Evolutionary conservation across 2,329 filamentous ascomycete species (phyloP).

Genomic region (Zarea fungicola): DNA sequence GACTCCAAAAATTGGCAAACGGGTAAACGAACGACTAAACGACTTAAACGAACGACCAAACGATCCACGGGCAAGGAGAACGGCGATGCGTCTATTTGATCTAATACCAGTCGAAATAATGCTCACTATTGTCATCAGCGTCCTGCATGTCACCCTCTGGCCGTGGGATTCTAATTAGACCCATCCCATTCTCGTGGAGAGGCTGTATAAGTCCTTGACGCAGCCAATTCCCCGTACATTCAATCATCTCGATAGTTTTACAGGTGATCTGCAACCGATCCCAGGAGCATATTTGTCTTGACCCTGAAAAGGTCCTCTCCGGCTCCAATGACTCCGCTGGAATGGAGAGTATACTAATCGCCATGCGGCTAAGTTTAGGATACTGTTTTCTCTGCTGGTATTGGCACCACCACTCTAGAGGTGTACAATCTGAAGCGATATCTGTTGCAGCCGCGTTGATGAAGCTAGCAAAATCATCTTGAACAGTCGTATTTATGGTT

Average conservation of each 20-base stretch:
- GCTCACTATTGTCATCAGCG: too few species aligned
- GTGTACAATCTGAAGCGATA: background rate
- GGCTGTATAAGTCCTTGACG: background rate
- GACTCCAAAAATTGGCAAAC: too few species aligned
- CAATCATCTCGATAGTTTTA: constrained; percentile 3
- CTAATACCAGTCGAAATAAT: too few species aligned
- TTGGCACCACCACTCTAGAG: constrained; percentile 4
- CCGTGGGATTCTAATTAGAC: too few species aligned
- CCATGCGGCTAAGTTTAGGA: background rate
- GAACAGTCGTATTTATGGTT: background rate
- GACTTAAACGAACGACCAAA: too few species aligned
- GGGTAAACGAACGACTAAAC: too few species aligned
- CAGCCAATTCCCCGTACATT: constrained; percentile 2
- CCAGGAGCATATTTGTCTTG: constrained; percentile 5
- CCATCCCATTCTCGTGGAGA: background rate
- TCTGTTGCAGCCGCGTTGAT: background rate
- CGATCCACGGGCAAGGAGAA: too few species aligned
- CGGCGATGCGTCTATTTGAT: too few species aligned
- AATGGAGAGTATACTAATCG: background rate
- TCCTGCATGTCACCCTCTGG: too few species aligned
- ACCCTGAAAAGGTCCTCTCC: constrained; percentile 1
- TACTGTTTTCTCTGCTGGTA: background rate
- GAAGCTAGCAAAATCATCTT: background rate
- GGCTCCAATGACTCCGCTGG: constrained; percentile 4
- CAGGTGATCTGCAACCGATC: constrained; percentile 1